Conservation (phyloP, 2,329 filamentous ascomycete genomes). For the Calonectria hongkongensis region DNA sequence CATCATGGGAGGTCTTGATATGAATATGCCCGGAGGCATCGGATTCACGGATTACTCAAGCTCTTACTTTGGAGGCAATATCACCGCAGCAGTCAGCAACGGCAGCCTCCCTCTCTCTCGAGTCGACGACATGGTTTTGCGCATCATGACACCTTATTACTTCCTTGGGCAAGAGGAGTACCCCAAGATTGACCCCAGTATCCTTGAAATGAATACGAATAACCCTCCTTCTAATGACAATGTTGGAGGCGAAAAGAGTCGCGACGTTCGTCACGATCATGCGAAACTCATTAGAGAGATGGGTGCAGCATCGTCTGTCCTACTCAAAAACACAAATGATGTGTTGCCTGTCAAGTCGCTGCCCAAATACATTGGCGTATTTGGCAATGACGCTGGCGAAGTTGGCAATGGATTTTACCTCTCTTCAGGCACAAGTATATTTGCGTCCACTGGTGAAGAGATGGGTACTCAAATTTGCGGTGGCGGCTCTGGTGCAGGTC, state of each 20-base stretch:
- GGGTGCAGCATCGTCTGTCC: conserved; percentile 73
- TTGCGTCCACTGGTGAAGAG: conserved; percentile 61
- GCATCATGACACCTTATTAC: conserved; percentile 73
- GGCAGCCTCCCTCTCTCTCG: conserved; percentile 62
- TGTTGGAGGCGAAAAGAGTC: conserved; percentile 67
- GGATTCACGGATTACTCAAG: conserved; percentile 56
- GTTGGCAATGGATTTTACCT: conserved; percentile 13
- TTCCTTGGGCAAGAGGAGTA: conserved; percentile 67
- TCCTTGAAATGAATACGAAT: conserved; percentile 55
- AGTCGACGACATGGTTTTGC: conserved; percentile 65
- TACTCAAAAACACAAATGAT: conserved; percentile 81
- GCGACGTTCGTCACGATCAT: conserved; percentile 70
- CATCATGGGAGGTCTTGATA: conserved; percentile 67
- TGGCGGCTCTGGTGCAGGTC: conserved; percentile 69
- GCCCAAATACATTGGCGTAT: conserved; percentile 72
- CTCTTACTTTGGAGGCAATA: conserved; percentile 65
- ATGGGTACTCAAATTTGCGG: conserved; percentile 74
- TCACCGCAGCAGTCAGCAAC: conserved; percentile 67
- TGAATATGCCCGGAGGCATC: conserved; percentile 68
- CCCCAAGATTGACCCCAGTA: conserved; percentile 63
- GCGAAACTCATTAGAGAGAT: conserved; percentile 73
- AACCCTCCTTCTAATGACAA: conserved; percentile 53
- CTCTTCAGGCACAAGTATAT: background rate
- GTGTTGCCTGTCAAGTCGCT: conserved; percentile 72
- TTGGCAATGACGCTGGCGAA: conserved; percentile 68